Conservation (phyloP, 148 eudicot species). For the Arbutus unedo region DNA sequence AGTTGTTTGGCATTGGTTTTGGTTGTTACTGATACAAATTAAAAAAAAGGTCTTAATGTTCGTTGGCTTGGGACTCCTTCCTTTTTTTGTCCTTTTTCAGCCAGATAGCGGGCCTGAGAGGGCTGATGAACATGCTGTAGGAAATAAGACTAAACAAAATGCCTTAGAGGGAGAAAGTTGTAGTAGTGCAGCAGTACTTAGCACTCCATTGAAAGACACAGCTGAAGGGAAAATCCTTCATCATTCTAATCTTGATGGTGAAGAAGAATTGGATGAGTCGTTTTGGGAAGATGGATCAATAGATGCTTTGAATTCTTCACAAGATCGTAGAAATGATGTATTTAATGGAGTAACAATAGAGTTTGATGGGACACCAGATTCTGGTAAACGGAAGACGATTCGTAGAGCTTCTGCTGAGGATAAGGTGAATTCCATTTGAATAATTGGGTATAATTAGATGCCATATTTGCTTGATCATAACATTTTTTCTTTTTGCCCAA, state of each 20-base stretch:
- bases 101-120: slow-evolving; percentile 17
- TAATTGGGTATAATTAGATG: background rate
- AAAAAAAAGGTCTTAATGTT: background rate
- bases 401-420: slow-evolving; percentile 84
- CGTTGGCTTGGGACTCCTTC: slow-evolving; percentile 3
- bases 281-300: slow-evolving; percentile 85
- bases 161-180: slow-evolving; percentile 17
- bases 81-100: slow-evolving; percentile 14
- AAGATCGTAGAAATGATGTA: slow-evolving; percentile 18
- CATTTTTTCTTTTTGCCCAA: slow-evolving; percentile 5
- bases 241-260: slow-evolving; percentile 18
- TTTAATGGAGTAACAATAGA: slow-evolving; percentile 59
- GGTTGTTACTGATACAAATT: background rate
- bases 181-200: slow-evolving; percentile 17
- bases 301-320: slow-evolving; percentile 26
- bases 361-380: slow-evolving; percentile 58
- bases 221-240: slow-evolving; percentile 12
- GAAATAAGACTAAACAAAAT: slow-evolving; percentile 6
- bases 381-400: slow-evolving; percentile 51
- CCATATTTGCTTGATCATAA: background rate
- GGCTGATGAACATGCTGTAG: slow-evolving; percentile 15
- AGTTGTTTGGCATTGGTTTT: slow-evolving; percentile 1
- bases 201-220: slow-evolving; percentile 6
- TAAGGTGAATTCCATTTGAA: slow-evolving; percentile 47
- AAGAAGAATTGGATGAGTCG: slow-evolving; percentile 43